phyloP scores from a whole-genome alignment of 2,329 filamentous ascomycete species.

The Westerdykella ornata region DNA sequence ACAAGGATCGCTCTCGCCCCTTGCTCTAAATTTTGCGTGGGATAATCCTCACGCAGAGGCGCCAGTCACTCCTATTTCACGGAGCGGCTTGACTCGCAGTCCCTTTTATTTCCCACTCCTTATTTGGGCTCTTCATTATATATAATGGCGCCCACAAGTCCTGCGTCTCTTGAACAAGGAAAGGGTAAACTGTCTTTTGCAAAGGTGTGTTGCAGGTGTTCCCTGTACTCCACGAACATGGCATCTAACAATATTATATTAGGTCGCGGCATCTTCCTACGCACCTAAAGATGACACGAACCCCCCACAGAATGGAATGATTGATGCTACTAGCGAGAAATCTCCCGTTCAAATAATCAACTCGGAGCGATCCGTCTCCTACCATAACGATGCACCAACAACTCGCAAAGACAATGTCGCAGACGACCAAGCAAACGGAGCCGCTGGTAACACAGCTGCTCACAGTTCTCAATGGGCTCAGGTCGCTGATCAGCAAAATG shows the following conservation, averaged over 20 bases:
- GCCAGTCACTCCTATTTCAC: not conserved
- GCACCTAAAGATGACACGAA: constrained; percentile 27
- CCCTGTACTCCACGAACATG: not conserved
- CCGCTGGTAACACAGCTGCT: constrained; percentile 18
- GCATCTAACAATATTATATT: constrained; percentile 7
- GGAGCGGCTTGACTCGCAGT: constrained; percentile 6
- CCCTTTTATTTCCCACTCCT: constrained; percentile 10
- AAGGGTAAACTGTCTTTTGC: constrained; percentile 62
- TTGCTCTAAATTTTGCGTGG: not conserved
- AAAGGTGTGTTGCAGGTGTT: constrained; percentile 51
- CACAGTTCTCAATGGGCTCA: constrained; percentile 22
- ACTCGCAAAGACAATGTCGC: constrained; percentile 9
- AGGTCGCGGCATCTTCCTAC: constrained; percentile 40
- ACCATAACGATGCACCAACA: constrained; percentile 14
- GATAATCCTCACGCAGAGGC: no score
- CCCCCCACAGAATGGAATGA: constrained; percentile 4
- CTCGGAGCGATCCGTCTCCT: constrained; percentile 11
- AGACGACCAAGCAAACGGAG: constrained; percentile 11
- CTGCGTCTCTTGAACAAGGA: constrained; percentile 23
- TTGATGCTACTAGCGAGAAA: constrained; percentile 11
- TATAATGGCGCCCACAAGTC: constrained; percentile 30
- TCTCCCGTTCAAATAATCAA: constrained; percentile 20
- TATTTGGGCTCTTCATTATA: constrained; percentile 4
- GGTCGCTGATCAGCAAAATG: constrained; percentile 15
- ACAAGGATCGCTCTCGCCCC: constrained; percentile 1